These are phyloP conservation scores for Acanthamoeba healyi DNA, from an alignment of 208 protist genomes.

Conservation along the genomic window DNA sequence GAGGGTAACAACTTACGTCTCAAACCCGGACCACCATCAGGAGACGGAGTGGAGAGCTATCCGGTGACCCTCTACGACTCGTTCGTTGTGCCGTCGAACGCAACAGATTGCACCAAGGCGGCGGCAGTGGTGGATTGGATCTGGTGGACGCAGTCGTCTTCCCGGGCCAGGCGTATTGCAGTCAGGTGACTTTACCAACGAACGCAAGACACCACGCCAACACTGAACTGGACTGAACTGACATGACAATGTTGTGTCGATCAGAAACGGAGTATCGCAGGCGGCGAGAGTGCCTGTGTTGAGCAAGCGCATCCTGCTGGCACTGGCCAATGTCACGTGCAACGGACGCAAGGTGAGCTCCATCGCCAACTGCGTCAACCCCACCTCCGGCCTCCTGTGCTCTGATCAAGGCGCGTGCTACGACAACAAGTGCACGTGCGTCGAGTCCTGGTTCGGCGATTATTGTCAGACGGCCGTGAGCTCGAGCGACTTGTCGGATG, in stretches of 20 bases:
- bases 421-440: background rate
- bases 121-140: conserved; percentile 43
- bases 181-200: too few relatives aligned
- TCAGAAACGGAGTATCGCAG: background rate
- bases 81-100: background rate
- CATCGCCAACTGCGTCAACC: conserved; percentile 3
- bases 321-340: background rate
- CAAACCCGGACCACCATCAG: background rate
- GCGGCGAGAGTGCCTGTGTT: background rate
- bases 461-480: conserved; percentile 8
- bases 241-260: too few relatives aligned
- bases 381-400: background rate
- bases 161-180: too few relatives aligned
- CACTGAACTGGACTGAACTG: background rate
- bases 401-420: background rate
- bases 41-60: background rate
- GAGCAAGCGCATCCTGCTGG: background rate
- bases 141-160: conserved; percentile 29
- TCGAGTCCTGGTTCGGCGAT: background rate
- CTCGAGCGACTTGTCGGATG: too few relatives aligned
- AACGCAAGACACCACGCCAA: too few relatives aligned
- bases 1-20: background rate
- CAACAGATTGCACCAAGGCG: conserved; percentile 19
- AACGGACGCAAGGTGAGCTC: background rate
- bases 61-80: conserved; percentile 22